Evolutionary conservation across 208 protist species (phyloP), one percentile per base, ranked within the genome.

Genomic region (Borovskyia barvae): DNA sequence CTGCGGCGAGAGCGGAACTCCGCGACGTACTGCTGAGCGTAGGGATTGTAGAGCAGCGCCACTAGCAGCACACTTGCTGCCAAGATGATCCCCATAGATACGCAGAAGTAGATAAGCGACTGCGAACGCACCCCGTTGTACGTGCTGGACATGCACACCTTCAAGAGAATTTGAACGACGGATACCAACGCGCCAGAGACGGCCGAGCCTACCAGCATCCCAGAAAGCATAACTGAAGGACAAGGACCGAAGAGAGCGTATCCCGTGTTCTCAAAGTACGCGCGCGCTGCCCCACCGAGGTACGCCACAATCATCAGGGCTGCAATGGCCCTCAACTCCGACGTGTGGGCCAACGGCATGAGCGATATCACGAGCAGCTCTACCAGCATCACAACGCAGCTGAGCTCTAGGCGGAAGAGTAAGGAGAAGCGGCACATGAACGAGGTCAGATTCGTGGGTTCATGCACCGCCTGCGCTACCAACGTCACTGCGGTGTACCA

Each of bases 201-300:
- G 3, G 82, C 72, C 20, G 70, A 79, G 33, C 92, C 92, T 35
- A 80, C 51, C 30, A 97, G 75, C 54, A 93, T 77, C 15, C 71
- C 85, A 8, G 84, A 75, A 36, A 85, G 64, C 53, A 82, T 87
- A 36, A 82, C 85, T 9, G 60, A 46, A 12, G 90, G 90, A 48
- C 86, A 86, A 0, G 80, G 73, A 11, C 75, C 83, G 40, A 92
- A 92, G 17, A 97, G 51, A 20, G 88, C 90, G 66, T 95, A 97
- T n/a, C 87, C 80, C 14, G 82, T 92, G 51, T 91, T 88, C 62
- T 96, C 85, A 59, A 90, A 92, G 65, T 92, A 93, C 17, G 81
- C 87, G 20, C 82, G 79, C 28, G 64, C 79, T 3, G 72, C 59
- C 2, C 86, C 87, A 36, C 74, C 71, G 3, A 90, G 30, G 66